Base-by-base conservation (phyloP, 495 filamentous ascomycete species). In the Daldinia decipiens region DNA sequence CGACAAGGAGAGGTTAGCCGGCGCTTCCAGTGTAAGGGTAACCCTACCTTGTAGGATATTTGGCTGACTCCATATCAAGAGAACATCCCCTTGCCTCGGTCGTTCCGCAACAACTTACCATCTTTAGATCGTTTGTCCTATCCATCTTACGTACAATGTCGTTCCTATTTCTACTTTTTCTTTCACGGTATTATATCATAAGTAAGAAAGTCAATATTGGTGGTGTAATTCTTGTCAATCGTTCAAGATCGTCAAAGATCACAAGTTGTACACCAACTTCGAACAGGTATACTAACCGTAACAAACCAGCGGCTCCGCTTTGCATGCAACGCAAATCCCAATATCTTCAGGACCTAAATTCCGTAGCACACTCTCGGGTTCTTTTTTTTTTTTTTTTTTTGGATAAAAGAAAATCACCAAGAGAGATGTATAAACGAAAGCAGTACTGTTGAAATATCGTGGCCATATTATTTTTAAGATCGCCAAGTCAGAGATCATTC, bases 21-120 rank as follows among this genome's bases (percentile, higher is more conserved):
- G 27, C 39, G 32, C 11, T 54, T 61, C 29, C 21, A 39, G 21
- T 59, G 13, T 59, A 21, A 53, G 15, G 3, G 39, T 59, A 38
- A 66, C 53, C 55, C 54, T 47, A 53, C 50, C 26, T 53, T 27
- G 32, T 39, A 9, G 39, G 51, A 39, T 45, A 43, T 26, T 26
- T 57, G 32, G 32, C 32, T 24, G n/a, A 57, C n/a, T 57, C 54
- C 54, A 12, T 57, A 38, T 24, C 21, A 15, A 57, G 31, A 19
- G 34, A 7, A 11, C 19, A 2, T 24, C 38, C 11, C 4, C 43
- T 39, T 57, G 19, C 32, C 19, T 57, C 54, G 54, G 54, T 34
- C 17, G 19, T 34, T 24, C 54, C 54, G 32, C 32, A 39, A 5
- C 13, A 39, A 34, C 54, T 39, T 57, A 34, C 19, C 34, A 13